Percentiles rank a stretch among this genome's conserved stretches.
These are phyloP conservation scores for Ascochyta lentis DNA, from an alignment of 2,329 filamentous ascomycete species.

Conservation along the genomic window DNA sequence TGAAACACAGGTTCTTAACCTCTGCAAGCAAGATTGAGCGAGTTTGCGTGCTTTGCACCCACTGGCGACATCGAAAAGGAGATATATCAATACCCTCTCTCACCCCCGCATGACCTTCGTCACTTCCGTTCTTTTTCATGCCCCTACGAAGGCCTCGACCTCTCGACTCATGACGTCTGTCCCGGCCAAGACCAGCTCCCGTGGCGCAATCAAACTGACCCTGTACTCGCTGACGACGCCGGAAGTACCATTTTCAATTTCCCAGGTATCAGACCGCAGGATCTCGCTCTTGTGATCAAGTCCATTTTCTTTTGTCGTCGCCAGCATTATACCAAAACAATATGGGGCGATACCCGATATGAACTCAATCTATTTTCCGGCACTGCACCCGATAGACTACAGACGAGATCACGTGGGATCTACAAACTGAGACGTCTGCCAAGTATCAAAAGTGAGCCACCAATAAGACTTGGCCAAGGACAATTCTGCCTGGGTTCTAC, in stretches of 20 bases:
- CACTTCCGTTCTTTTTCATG: background rate
- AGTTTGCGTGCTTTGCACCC: conserved; percentile 7
- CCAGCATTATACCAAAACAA: background rate
- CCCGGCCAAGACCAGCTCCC: background rate
- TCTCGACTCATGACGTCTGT: background rate
- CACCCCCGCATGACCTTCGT: background rate
- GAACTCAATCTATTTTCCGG: conserved; percentile 29
- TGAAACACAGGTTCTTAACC: background rate
- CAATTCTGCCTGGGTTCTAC: conserved; percentile 3
- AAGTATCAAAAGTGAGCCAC: conserved; percentile 25
- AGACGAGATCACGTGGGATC: conserved; percentile 31
- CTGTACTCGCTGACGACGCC: background rate
- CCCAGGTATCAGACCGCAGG: conserved; percentile 11
- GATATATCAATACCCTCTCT: background rate
- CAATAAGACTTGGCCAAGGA: conserved; percentile 23
- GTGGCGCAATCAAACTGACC: conserved; percentile 3
- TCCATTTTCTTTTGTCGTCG: background rate
- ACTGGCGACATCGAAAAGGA: background rate
- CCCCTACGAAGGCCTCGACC: background rate
- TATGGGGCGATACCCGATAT: conserved; percentile 3
- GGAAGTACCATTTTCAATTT: background rate
- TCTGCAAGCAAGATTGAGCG: conserved; percentile 6
- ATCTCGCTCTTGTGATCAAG: background rate
- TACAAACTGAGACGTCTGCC: conserved; percentile 23
- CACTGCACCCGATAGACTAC: conserved; percentile 9